Conservation (phyloP, 306 rosid species). For the Begonia loranthoides region DNA sequence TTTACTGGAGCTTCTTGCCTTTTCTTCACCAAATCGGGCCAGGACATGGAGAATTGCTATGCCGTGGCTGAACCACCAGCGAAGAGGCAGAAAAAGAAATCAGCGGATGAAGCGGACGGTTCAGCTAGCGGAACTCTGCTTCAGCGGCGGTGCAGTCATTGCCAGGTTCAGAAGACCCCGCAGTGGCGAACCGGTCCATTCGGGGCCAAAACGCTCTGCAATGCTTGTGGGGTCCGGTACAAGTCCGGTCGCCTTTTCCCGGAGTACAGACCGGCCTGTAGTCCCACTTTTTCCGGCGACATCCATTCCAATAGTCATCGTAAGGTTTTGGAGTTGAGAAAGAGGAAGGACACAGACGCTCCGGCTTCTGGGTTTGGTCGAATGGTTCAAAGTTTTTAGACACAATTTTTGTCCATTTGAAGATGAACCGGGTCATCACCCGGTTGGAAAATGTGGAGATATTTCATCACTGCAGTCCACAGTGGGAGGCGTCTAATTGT, state of each 20-base stretch:
- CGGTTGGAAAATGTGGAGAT: not conserved
- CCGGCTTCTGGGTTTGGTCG: slow-evolving; percentile 25
- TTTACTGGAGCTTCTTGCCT: slow-evolving; percentile 19
- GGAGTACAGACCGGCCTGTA: slow-evolving; percentile 92
- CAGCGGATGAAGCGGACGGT: slow-evolving; percentile 21
- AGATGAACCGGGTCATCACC: slow-evolving; percentile 12
- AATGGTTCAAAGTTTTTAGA: slow-evolving; percentile 37
- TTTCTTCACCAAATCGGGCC: slow-evolving; percentile 13
- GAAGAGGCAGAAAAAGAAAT: slow-evolving; percentile 52
- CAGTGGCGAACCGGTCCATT: slow-evolving; percentile 95
- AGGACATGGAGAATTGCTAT: not conserved
- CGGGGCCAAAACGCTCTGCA: slow-evolving; percentile 80
- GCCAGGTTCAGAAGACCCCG: slow-evolving; percentile 83
- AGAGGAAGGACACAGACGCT: slow-evolving; percentile 30
- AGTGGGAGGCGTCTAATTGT: no score
- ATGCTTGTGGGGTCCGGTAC: slow-evolving; percentile 91
- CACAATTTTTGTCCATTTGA: slow-evolving; percentile 3
- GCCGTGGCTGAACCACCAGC: slow-evolving; percentile 22
- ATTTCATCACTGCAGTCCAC: no score
- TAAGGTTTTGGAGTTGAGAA: slow-evolving; percentile 80
- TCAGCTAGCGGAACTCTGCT: slow-evolving; percentile 14
- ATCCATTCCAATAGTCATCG: slow-evolving; percentile 88
- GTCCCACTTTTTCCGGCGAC: slow-evolving; percentile 61
- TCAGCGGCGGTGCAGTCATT: slow-evolving; percentile 80
- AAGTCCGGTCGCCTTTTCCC: slow-evolving; percentile 88